Percentiles rank a stretch among this genome's conserved stretches.
phyloP scores from a whole-genome alignment of 306 rosid species.

The Dalbergia cochinchinensis region DNA sequence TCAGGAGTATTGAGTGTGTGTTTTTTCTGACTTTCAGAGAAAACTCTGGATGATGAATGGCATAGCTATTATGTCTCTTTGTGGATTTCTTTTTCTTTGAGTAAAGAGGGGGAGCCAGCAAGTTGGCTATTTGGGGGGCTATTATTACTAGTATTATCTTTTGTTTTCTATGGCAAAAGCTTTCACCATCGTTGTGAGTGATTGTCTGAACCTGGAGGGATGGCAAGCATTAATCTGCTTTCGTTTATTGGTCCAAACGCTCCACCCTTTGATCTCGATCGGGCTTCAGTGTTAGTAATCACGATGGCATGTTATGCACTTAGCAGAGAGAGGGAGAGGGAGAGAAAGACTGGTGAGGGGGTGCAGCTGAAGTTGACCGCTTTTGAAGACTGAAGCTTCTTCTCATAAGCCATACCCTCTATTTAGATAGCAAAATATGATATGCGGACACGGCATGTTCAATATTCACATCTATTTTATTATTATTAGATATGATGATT shows the following conservation, averaged over 20 bases:
- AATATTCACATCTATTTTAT: no score
- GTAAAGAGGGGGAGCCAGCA: conserved; percentile 43
- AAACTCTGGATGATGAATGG: conserved; percentile 46
- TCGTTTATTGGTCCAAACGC: not conserved
- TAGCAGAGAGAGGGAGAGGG: not conserved
- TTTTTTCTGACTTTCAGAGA: conserved; percentile 41
- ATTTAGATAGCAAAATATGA: no score
- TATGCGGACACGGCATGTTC: no score
- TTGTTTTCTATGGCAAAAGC: conserved; percentile 16
- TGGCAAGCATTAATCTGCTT: conserved; percentile 41
- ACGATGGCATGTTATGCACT: not conserved
- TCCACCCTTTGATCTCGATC: conserved; percentile 8
- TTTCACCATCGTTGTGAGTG: conserved; percentile 26
- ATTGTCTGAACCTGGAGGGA: conserved; percentile 39
- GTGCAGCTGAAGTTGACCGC: no score
- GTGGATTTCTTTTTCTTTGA: conserved; percentile 25
- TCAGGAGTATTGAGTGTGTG: not conserved
- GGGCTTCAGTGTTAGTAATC: not conserved
- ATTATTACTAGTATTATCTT: not conserved
- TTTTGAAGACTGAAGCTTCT: no score
- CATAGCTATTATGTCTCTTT: not conserved
- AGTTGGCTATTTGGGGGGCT: conserved; percentile 39
- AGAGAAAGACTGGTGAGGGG: not conserved
- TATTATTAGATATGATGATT: no score
- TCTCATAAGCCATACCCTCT: no score